Evolutionary conservation across 257 asterid species (phyloP).

Genomic region (Nicotiana sylvestris): DNA sequence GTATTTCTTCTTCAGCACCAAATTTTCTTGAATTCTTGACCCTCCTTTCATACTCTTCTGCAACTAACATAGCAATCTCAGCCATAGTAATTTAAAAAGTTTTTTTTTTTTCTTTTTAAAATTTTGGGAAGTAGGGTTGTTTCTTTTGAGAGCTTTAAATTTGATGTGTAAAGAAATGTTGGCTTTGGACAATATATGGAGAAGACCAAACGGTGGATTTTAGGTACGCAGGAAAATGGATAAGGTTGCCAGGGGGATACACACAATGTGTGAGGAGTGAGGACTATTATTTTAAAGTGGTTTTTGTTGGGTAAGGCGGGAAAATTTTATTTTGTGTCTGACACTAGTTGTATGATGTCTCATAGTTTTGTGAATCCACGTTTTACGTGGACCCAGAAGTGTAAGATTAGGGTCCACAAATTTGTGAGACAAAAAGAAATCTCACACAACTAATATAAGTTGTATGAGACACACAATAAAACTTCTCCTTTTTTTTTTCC

Average conservation of each 20-base stretch:
- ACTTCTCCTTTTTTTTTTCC: not conserved
- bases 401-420: no score
- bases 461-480: no score
- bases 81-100: conserved; percentile 34
- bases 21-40: conserved; percentile 46
- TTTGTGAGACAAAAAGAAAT: no score
- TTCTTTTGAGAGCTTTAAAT: not conserved
- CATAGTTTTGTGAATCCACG: no score
- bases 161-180: not conserved
- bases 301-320: not conserved
- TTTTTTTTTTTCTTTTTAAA: not conserved
- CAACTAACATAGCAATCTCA: conserved; percentile 79
- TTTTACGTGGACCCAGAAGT: no score
- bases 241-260: conserved; percentile 36
- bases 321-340: no score
- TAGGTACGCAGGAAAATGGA: conserved; percentile 23
- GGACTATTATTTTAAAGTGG: not conserved
- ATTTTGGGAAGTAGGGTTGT: not conserved
- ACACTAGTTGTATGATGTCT: no score
- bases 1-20: conserved; percentile 40
- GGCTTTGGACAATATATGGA: not conserved
- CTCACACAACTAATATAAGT: no score
- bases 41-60: conserved; percentile 82
- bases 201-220: conserved; percentile 10
- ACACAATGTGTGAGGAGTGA: not conserved